Base-by-base conservation (phyloP, 2,329 filamentous ascomycete species). In the Dactylellina sp. region DNA sequence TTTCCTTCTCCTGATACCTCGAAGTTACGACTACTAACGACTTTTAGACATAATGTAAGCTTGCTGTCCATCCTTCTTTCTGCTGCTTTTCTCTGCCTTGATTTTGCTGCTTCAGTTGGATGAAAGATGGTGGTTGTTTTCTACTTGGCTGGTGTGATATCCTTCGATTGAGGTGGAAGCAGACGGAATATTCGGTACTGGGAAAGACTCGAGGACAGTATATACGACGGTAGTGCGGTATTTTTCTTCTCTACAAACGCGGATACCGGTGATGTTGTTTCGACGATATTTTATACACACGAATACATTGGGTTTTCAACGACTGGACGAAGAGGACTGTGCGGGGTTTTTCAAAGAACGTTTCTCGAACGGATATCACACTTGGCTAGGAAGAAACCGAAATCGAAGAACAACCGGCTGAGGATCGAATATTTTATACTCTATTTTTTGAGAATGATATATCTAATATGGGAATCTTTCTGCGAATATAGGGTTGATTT, bases 401-500 rank as follows among this genome's bases (percentile, higher is more conserved):
- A 24, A 40, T 50, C 22, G 12, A 18, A 52, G 14, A 42, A 39
- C 35, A 16, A 46, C n/a, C 28, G 32, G 20, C 20, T 9, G 9
- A 22, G 42, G 5, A 16, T 20, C 5, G 20, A 46, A 20, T 46
- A 40, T 14, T 40, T 40, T 40, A 32, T 40, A 12, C 39, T 14
- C 5, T 46, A 22, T 46, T 20, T 20, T 46, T 20, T n/a, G 2
- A 46, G 9, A 46, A 24, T 5, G 42, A 46, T 20, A 20, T 20
- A 22, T 57, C 66, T 71, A 71, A 71, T 50, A n/a, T n/a, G n/a
- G 16, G 25, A 22, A 16, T 20, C 55, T 76, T 77, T 57, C 76
- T 78, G 77, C 80, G 79, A 78, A 76, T 80, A 80, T 84, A 99
- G 95, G 95, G 93, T 97, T 91, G 98, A 98, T 85, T 91, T 99